Percentiles rank a stretch among this genome's conserved stretches.
These are phyloP conservation scores for Aspergillus heteromorphus DNA, from an alignment of 495 filamentous ascomycete genomes.

Conservation along the genomic window DNA sequence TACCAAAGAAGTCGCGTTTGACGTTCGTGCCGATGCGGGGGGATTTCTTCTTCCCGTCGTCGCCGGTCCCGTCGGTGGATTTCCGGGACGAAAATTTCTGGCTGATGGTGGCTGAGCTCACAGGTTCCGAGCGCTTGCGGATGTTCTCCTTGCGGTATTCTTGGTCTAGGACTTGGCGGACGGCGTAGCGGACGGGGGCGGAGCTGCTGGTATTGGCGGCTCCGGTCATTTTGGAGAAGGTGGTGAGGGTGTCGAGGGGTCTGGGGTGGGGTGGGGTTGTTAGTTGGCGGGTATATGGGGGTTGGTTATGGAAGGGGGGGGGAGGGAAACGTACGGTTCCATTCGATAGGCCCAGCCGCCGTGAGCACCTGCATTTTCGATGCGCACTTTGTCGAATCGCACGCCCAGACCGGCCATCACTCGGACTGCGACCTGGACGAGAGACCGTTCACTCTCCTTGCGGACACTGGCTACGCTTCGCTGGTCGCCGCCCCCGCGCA, in stretches of 20 bases:
- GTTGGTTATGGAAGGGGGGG: not conserved
- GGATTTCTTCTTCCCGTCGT: constrained; percentile 23
- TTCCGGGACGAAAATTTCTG: constrained; percentile 17
- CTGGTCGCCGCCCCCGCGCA: constrained; percentile 63
- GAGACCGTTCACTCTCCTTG: constrained; percentile 72
- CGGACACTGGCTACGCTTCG: constrained; percentile 76
- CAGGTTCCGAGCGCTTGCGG: constrained; percentile 51
- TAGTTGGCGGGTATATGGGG: not conserved
- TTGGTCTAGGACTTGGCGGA: constrained; percentile 87
- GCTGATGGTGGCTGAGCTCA: constrained; percentile 48
- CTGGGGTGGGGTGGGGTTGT: constrained; percentile 25
- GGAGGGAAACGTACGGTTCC: constrained; percentile 68
- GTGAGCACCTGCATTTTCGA: constrained; percentile 59
- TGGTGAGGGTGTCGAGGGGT: constrained; percentile 61
- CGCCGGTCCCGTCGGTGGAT: constrained; percentile 36
- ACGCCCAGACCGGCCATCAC: constrained; percentile 77
- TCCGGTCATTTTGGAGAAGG: constrained; percentile 38
- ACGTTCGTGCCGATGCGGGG: constrained; percentile 31
- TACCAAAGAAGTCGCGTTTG: constrained; percentile 89
- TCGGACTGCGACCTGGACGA: constrained; percentile 71
- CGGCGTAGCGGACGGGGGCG: constrained; percentile 75
- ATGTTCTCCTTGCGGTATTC: constrained; percentile 69
- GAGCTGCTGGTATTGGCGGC: constrained; percentile 33
- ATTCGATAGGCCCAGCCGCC: constrained; percentile 82
- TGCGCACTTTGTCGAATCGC: constrained; percentile 71